phyloP scores from a whole-genome alignment of 805 yeast genomes.

The Ogataea trehaloabstinens region DNA sequence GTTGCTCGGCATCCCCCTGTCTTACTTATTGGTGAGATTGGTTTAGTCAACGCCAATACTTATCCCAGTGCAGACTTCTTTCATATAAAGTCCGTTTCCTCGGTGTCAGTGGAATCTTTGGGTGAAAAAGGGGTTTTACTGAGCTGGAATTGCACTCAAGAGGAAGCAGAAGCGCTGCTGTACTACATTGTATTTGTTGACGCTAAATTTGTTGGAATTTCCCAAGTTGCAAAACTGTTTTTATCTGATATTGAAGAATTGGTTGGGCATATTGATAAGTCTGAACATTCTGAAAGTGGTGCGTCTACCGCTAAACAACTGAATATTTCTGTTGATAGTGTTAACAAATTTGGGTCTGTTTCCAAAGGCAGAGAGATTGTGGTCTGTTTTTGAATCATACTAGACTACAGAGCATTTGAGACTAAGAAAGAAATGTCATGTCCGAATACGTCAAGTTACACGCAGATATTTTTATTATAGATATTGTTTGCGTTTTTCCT shows the following conservation, averaged over 20 bases:
- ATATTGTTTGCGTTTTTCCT: slow-evolving; percentile 2
- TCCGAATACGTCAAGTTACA: slow-evolving; percentile 1
- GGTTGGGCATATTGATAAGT: neutral
- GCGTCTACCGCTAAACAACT: neutral
- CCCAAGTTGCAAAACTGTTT: slow-evolving; percentile 14
- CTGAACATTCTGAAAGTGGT: neutral
- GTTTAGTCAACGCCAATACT: slow-evolving; percentile 22
- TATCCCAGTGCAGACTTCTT: slow-evolving; percentile 22
- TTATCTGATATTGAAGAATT: slow-evolving; percentile 2
- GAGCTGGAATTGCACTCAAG: slow-evolving; percentile 24
- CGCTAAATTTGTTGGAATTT: slow-evolving; percentile 28
- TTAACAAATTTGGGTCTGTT: slow-evolving; percentile 21
- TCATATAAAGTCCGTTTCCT: slow-evolving; percentile 5
- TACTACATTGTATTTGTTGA: slow-evolving; percentile 33
- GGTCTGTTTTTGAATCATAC: neutral
- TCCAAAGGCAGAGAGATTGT: slow-evolving; percentile 9
- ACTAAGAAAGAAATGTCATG: neutral
- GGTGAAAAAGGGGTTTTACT: slow-evolving; percentile 11
- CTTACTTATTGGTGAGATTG: slow-evolving; percentile 23
- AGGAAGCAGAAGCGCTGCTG: slow-evolving; percentile 12
- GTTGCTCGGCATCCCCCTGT: slow-evolving; percentile 8
- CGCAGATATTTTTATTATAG: slow-evolving; percentile 1
- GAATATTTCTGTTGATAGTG: slow-evolving; percentile 24
- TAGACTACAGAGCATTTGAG: neutral
- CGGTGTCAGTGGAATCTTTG: neutral